phyloP scores from a whole-genome alignment of 1,284 basidiomycete species.

The Ustilago esculenta region DNA sequence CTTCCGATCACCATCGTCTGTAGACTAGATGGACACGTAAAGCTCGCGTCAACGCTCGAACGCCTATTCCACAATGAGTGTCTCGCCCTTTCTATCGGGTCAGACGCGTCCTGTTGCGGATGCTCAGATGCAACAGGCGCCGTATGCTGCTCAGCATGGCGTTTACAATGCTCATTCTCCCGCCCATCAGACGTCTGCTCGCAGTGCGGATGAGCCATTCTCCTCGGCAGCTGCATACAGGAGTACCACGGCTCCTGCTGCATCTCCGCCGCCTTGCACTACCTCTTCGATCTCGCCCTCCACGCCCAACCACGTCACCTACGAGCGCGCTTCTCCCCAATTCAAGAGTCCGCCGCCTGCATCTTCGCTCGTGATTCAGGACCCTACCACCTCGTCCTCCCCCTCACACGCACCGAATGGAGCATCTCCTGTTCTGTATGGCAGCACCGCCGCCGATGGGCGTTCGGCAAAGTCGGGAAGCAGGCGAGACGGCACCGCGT shows the following conservation, averaged over 20 bases:
- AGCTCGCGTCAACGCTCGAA: not conserved
- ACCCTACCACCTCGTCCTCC: constrained; percentile 3
- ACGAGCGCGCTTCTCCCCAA: constrained; percentile 12
- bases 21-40: constrained; percentile 13
- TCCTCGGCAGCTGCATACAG: constrained; percentile 38
- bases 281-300: not conserved
- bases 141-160: not conserved
- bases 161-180: not conserved
- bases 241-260: constrained; percentile 5
- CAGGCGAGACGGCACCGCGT: constrained; percentile 29
- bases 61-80: constrained; percentile 17
- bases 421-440: not conserved
- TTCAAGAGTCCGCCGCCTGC: constrained; percentile 19
- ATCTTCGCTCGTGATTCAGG: constrained; percentile 25
- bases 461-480: constrained; percentile 8
- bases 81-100: constrained; percentile 30
- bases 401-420: constrained; percentile 7
- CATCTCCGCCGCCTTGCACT: constrained; percentile 15
- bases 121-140: not conserved
- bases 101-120: not conserved
- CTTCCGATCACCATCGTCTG: not conserved
- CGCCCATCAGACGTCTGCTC: not conserved
- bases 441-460: not conserved
- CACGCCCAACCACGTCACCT: not conserved
- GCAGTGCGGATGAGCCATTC: constrained; percentile 16